Conservation (phyloP, 495 filamentous ascomycete species). For the Trichocladium uniseriatum region DNA sequence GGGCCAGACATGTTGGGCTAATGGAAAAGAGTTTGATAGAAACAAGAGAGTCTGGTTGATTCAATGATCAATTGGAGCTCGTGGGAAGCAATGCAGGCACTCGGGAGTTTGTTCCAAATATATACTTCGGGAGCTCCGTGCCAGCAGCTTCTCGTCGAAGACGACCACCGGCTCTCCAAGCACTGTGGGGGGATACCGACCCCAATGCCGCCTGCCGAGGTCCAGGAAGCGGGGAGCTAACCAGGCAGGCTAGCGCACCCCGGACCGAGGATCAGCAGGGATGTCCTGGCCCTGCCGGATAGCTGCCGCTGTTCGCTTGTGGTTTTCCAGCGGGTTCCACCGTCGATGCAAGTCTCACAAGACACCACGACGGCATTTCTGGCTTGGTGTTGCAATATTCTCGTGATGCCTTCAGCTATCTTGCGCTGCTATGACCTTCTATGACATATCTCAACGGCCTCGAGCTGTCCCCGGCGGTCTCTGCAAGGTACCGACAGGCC, state of each 20-base stretch:
- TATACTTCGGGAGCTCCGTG: neutral
- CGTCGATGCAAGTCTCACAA: neutral
- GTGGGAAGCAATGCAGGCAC: too few species aligned
- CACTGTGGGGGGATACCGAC: constrained; percentile 4
- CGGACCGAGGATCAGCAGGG: neutral
- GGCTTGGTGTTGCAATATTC: neutral
- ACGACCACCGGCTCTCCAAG: neutral
- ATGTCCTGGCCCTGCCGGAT: neutral
- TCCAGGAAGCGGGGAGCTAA: constrained; percentile 4
- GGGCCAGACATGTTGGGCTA: constrained; percentile 38
- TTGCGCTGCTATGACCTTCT: too few species aligned
- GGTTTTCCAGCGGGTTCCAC: constrained; percentile 4
- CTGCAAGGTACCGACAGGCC: too few species aligned
- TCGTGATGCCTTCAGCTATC: neutral
- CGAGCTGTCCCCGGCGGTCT: too few species aligned
- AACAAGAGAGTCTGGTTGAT: neutral
- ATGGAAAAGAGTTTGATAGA: neutral
- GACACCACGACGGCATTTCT: neutral
- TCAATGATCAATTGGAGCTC: neutral
- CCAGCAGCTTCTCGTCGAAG: neutral
- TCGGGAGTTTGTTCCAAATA: neutral
- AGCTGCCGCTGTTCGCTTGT: constrained; percentile 8
- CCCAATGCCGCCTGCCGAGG: constrained; percentile 19
- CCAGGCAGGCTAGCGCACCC: neutral
- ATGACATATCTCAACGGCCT: too few species aligned